phyloP scores from a whole-genome alignment of 1,139 yeast species.

The Schizosaccharomyces versatilis region DNA sequence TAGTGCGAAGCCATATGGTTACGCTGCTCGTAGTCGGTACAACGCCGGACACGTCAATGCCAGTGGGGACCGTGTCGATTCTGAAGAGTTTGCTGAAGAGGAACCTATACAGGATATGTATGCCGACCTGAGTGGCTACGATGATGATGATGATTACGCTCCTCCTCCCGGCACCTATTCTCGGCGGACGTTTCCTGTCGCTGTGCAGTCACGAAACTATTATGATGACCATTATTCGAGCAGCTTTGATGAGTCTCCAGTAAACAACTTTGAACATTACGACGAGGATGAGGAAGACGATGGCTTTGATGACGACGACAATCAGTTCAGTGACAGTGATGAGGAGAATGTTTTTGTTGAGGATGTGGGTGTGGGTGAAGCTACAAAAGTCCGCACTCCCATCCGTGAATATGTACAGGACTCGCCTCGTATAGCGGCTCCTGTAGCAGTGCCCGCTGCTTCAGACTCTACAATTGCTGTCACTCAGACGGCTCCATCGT shows the following conservation, averaged over 20 bases:
- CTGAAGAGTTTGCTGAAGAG: background rate
- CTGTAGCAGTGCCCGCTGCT: background rate
- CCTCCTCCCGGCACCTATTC: background rate
- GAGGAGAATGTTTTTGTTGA: background rate
- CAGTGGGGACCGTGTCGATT: background rate
- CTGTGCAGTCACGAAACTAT: background rate
- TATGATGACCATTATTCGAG: background rate
- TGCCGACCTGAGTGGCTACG: background rate
- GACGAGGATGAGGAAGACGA: constrained; percentile 2
- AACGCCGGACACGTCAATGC: background rate
- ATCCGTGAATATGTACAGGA: too few species aligned
- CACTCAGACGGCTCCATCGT: background rate
- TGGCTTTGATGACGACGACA: background rate
- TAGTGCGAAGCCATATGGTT: background rate
- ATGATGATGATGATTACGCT: background rate
- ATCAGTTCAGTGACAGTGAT: background rate
- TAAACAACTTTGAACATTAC: background rate
- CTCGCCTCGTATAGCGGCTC: too few species aligned
- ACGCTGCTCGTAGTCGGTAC: background rate
- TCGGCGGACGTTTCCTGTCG: background rate
- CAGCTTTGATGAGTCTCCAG: background rate
- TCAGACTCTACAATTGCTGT: background rate
- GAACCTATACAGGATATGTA: background rate
- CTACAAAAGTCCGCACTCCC: background rate
- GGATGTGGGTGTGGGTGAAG: background rate